phyloP scores from a whole-genome alignment of 169 alveolate species.

The Eimeria necatrix region DNA sequence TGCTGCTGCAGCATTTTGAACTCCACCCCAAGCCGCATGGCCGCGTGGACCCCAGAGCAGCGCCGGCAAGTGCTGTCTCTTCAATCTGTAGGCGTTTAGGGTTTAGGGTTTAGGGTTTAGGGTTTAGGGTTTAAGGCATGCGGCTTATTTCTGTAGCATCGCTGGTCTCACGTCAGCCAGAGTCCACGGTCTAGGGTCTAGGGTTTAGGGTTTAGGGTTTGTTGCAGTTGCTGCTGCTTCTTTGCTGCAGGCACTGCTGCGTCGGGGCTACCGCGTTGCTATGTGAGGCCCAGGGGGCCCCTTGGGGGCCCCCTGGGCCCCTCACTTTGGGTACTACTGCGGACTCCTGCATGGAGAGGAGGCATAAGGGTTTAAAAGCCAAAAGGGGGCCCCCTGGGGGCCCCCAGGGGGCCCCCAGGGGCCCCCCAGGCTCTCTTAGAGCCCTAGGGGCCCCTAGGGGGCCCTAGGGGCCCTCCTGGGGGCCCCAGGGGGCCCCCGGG shows the following conservation, averaged over 20 bases:
- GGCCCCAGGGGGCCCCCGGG: no score
- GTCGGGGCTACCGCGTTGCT: conserved; percentile 31
- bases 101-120: not conserved
- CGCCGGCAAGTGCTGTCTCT: conserved; percentile 47
- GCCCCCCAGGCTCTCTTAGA: no score
- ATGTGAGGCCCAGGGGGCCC: no score
- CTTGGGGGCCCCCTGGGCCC: no score
- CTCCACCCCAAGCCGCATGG: conserved; percentile 22
- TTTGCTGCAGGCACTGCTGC: conserved; percentile 4
- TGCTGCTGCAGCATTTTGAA: not conserved
- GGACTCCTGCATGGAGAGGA: no score
- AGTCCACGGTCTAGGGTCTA: not conserved
- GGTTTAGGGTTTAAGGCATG: not conserved
- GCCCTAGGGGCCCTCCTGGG: no score
- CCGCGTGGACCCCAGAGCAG: conserved; percentile 27
- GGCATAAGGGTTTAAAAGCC: no score
- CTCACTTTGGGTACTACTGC: no score
- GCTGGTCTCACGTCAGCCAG: not conserved
- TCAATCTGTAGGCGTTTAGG: not conserved
- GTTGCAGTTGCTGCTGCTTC: not conserved
- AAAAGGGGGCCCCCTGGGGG: no score
- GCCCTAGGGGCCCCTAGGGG: no score
- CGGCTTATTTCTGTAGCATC: not conserved
- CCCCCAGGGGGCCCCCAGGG: no score
- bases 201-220: not conserved